Percentiles rank a stretch among this genome's conserved stretches.
These are phyloP conservation scores for Fusarium gaditjirri DNA, from an alignment of 2,329 filamentous ascomycete species.

Conservation along the genomic window DNA sequence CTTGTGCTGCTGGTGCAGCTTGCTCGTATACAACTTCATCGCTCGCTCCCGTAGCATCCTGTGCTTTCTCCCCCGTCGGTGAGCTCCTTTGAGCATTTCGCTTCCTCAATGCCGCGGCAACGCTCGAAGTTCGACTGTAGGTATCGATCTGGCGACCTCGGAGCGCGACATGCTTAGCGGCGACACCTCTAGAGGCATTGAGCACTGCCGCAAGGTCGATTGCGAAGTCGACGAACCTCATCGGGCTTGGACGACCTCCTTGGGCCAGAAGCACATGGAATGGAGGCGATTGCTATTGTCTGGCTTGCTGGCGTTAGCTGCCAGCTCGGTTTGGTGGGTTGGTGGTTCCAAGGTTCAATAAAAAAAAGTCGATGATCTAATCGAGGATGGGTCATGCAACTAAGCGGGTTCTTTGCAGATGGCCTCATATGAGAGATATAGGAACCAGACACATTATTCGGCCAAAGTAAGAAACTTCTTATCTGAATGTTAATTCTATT, in stretches of 20 bases:
- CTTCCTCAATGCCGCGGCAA: constrained; percentile 51
- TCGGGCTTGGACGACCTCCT: constrained; percentile 48
- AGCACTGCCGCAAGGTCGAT: constrained; percentile 77
- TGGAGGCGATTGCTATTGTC: not conserved
- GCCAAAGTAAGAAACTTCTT: not conserved
- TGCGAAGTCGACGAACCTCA: constrained; percentile 71
- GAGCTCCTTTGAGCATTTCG: constrained; percentile 22
- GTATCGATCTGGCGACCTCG: constrained; percentile 64
- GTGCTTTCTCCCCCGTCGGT: constrained; percentile 1
- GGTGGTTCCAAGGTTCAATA: constrained; percentile 8
- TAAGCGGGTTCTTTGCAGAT: constrained; percentile 41
- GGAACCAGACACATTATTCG: not conserved
- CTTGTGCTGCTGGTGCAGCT: constrained; percentile 17
- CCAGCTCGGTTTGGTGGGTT: constrained; percentile 32
- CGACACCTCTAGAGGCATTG: constrained; percentile 75
- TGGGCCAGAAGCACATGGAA: constrained; percentile 41
- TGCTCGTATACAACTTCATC: constrained; percentile 23
- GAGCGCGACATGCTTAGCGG: constrained; percentile 69
- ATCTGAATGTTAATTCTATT: not conserved
- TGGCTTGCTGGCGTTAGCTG: constrained; percentile 33
- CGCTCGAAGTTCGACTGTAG: constrained; percentile 59
- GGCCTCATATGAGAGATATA: not conserved
- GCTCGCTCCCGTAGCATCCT: not conserved
- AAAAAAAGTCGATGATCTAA: constrained; percentile 44
- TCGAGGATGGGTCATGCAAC: constrained; percentile 45